Conservation (phyloP, 331 rosid species). For the Phaseolus coccineus region DNA sequence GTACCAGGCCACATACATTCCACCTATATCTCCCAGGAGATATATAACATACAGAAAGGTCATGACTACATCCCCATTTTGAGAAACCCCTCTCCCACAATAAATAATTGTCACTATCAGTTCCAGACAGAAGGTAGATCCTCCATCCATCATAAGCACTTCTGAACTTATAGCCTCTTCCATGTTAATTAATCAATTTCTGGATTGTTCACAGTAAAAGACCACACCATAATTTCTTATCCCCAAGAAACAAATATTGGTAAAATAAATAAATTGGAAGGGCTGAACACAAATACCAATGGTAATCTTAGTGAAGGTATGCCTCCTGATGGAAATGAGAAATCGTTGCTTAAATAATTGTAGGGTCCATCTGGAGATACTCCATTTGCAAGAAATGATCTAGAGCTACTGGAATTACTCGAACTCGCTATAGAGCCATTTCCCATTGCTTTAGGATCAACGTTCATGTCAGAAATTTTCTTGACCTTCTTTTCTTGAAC, state of each 20-base stretch:
- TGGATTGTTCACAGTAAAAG: slow-evolving; percentile 16
- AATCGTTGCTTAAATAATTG: slow-evolving; percentile 61
- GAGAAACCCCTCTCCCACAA: neutral
- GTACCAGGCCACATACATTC: neutral
- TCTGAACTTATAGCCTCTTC: slow-evolving; percentile 11
- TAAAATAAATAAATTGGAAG: slow-evolving; percentile 19
- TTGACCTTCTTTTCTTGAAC: slow-evolving; percentile 97
- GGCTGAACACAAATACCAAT: slow-evolving; percentile 72
- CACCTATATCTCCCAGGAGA: slow-evolving; percentile 8
- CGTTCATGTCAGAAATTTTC: slow-evolving; percentile 83
- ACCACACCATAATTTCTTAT: neutral
- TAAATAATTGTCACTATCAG: neutral
- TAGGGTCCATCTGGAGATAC: slow-evolving; percentile 64
- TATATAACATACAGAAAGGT: neutral
- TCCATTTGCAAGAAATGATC: slow-evolving; percentile 79
- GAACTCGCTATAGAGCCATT: slow-evolving; percentile 85
- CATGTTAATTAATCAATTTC: slow-evolving; percentile 35
- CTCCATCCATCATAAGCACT: slow-evolving; percentile 6
- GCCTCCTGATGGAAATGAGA: slow-evolving; percentile 82
- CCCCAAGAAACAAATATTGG: slow-evolving; percentile 2
- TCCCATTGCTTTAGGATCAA: slow-evolving; percentile 74
- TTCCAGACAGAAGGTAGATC: neutral
- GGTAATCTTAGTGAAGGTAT: slow-evolving; percentile 77
- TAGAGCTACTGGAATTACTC: slow-evolving; percentile 67
- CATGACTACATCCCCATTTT: slow-evolving; percentile 20